Evolutionary conservation across 164 flowering plant genomes (phyloP), one percentile per base, ranked within the genome.

Genomic region (Aristolochia contorta): DNA sequence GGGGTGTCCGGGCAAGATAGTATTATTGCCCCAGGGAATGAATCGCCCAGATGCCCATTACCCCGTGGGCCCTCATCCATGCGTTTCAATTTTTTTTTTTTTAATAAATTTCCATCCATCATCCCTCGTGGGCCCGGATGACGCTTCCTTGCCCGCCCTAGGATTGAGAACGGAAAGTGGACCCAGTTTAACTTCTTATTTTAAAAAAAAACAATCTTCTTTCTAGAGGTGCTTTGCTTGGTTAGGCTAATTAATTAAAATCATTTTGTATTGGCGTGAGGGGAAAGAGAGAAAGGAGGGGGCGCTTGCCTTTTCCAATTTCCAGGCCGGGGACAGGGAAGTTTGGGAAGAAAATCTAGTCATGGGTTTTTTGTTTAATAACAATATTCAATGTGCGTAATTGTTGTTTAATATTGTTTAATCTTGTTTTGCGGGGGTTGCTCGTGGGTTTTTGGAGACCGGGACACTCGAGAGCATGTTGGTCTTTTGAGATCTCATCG

Each of bases 391-490:
- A n/a, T 20, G 19, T 21, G 6, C 23, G 48, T 23, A 57, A 27
- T 54, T 47, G 12, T 45, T 54, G 24, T 53, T 47, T 23, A 24
- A 60, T 30, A 27, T n/a, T 54, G 41, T 55, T 21, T 18, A 16
- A 21, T 61, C 8, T 61, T 12, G 30, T 5, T 61, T 21, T 45
- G 47, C 3, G 64, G 45, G 46, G 76, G 65, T 72, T 81, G 84
- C 83, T 81, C 91, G 91, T 83, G 96, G 87, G 91, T 68, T 85
- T 84, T 87, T 75, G 91, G 77, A 84, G 86, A 82, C 76, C 69
- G 89, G 77, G 89, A 37, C 43, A 37, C 43, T 37, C 12, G 43
- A 37, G 43, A 74, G 92, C 48, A 84, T 85, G 88, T 85, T 85
- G 85, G 96, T 89, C 87, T 80, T 81, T 77, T 78, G 66, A 78